Conservation (phyloP, 768 basidiomycete genomes). For the Collybia sp. region DNA sequence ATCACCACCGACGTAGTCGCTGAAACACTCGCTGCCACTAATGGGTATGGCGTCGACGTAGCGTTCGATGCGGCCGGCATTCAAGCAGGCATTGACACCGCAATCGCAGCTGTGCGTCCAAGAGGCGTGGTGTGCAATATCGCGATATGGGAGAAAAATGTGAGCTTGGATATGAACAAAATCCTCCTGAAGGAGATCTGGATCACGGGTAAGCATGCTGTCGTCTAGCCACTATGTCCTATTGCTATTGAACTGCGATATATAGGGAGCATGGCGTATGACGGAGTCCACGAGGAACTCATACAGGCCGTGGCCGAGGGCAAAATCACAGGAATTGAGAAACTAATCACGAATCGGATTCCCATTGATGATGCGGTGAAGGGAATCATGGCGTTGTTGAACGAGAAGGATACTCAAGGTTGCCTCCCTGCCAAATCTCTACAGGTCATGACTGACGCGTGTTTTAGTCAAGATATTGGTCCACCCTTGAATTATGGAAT, state of each 20-base stretch:
- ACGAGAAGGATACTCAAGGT: constrained; percentile 38
- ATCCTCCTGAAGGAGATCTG: constrained; percentile 33
- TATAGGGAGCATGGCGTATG: constrained; percentile 32
- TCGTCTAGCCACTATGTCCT: not conserved
- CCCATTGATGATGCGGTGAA: constrained; percentile 35
- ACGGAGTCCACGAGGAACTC: constrained; percentile 32
- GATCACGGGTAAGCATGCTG: constrained; percentile 24
- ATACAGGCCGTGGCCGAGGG: constrained; percentile 33
- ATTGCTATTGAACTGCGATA: not conserved
- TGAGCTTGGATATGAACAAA: constrained; percentile 31
- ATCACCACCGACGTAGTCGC: constrained; percentile 18
- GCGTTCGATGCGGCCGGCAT: constrained; percentile 44
- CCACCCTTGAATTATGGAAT: constrained; percentile 10
- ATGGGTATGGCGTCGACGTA: constrained; percentile 33
- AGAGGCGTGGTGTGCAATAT: constrained; percentile 36
- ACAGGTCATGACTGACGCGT: not conserved
- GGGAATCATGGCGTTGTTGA: constrained; percentile 33
- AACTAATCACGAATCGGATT: constrained; percentile 38
- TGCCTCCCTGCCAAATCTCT: not conserved
- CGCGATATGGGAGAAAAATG: constrained; percentile 35
- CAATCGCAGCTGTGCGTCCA: constrained; percentile 28
- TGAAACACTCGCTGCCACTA: constrained; percentile 19
- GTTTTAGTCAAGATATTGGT: constrained; percentile 34
- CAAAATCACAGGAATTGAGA: constrained; percentile 31
- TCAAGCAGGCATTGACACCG: constrained; percentile 30